These are phyloP conservation scores for Seminavis robusta DNA, from an alignment of 108 stramenopile genomes.

Conservation along the genomic window DNA sequence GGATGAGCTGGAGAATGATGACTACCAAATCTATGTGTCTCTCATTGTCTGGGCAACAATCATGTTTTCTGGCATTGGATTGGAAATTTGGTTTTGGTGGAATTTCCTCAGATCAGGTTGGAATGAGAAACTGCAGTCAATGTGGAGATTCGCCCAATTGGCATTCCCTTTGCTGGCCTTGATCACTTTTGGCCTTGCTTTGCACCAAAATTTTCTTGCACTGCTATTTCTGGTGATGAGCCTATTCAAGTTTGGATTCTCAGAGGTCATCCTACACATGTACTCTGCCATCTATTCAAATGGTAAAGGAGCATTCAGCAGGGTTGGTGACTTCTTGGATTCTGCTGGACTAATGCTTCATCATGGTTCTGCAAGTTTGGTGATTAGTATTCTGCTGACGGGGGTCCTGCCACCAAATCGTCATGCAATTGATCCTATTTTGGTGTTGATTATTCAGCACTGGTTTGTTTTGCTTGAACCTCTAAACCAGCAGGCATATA, in stretches of 20 bases:
- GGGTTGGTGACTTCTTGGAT: conserved; percentile 3
- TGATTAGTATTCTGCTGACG: background rate
- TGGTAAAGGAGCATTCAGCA: background rate
- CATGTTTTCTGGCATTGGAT: conserved; percentile 8
- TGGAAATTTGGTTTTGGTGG: background rate
- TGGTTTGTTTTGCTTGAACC: conserved; percentile 9
- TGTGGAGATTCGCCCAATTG: conserved; percentile 13
- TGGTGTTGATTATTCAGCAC: conserved; percentile 4
- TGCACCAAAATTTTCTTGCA: conserved; percentile 3
- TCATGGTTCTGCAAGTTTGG: background rate
- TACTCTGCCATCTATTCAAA: background rate
- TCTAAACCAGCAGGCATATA: background rate
- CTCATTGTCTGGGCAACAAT: conserved; percentile 6
- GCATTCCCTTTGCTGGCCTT: conserved; percentile 6
- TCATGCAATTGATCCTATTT: background rate
- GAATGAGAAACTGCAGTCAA: background rate
- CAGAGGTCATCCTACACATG: conserved; percentile 2
- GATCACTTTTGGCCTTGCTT: conserved; percentile 4
- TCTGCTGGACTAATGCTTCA: background rate
- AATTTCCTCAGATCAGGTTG: background rate
- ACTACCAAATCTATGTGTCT: conserved; percentile 3
- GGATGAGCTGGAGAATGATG: background rate
- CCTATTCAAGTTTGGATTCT: conserved; percentile 15
- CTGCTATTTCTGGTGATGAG: conserved; percentile 2
- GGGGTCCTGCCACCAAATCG: background rate